Conservation (phyloP, 2,329 filamentous ascomycete species). For the Ilyonectria robusta region DNA sequence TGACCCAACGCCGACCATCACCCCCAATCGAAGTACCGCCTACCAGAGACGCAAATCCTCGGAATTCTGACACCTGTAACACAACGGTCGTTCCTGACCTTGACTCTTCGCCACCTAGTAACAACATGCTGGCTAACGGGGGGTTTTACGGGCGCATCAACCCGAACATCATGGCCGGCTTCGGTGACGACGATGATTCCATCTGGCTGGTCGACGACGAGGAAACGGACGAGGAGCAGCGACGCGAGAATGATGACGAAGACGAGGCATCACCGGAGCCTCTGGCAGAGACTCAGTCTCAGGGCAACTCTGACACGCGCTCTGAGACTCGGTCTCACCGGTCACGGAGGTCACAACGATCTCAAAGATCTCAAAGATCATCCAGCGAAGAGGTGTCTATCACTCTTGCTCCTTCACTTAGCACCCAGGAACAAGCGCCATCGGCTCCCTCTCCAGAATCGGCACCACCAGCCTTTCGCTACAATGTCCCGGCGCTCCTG, state of each 20-base stretch:
- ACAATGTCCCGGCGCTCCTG: constrained; percentile 38
- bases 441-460: constrained; percentile 28
- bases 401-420: constrained; percentile 32
- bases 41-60: constrained; percentile 14
- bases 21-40: neutral
- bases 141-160: constrained; percentile 50
- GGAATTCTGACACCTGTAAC: constrained; percentile 25
- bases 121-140: constrained; percentile 47
- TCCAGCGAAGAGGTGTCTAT: constrained; percentile 26
- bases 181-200: constrained; percentile 50
- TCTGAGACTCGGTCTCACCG: constrained; percentile 26
- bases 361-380: constrained; percentile 6
- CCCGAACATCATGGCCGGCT: constrained; percentile 50
- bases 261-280: constrained; percentile 22
- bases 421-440: constrained; percentile 25
- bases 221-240: constrained; percentile 37
- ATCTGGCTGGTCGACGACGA: constrained; percentile 51
- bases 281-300: constrained; percentile 3
- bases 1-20: constrained; percentile 6
- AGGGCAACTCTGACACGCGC: constrained; percentile 2
- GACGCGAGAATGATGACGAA: constrained; percentile 14
- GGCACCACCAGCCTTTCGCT: constrained; percentile 34
- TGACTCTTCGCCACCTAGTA: constrained; percentile 44
- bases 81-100: constrained; percentile 43
- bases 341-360: constrained; percentile 11